Evolutionary conservation across 768 basidiomycete species (phyloP).

Genomic region (Chalciporus piperatus): DNA sequence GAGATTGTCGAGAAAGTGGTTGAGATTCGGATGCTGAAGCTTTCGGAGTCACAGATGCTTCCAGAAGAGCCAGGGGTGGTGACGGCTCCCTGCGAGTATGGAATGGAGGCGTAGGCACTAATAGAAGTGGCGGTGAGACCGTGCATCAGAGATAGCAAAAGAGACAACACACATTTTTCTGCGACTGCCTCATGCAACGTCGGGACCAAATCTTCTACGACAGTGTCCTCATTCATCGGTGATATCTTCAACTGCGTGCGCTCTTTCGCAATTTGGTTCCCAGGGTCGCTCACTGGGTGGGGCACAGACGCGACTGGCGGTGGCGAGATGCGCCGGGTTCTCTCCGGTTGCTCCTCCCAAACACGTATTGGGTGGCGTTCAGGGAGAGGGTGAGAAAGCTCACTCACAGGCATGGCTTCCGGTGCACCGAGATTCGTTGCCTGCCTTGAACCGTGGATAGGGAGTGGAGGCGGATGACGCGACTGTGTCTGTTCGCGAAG

Average conservation of each 20-base stretch:
- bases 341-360: slow-evolving; percentile 23
- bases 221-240: background rate
- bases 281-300: background rate
- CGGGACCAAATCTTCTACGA: background rate
- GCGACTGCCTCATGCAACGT: background rate
- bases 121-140: slow-evolving; percentile 5
- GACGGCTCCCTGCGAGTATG: background rate
- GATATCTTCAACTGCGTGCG: background rate
- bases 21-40: background rate
- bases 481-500: slow-evolving; percentile 6
- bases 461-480: slow-evolving; percentile 4
- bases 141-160: background rate
- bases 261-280: background rate
- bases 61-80: background rate
- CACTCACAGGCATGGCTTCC: background rate
- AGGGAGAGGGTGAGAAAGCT: background rate
- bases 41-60: background rate
- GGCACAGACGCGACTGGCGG: background rate
- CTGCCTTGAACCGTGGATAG: background rate
- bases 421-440: background rate
- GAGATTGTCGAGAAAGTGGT: background rate
- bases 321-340: slow-evolving; percentile 14
- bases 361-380: slow-evolving; percentile 27
- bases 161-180: slow-evolving; percentile 9
- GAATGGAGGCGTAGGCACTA: slow-evolving; percentile 2